A percentile compares a stretch with the other conserved stretches of the same genome.
Evolutionary conservation across 441 rosid genomes (phyloP).

Genomic region (Pelargonium citronellum): DNA sequence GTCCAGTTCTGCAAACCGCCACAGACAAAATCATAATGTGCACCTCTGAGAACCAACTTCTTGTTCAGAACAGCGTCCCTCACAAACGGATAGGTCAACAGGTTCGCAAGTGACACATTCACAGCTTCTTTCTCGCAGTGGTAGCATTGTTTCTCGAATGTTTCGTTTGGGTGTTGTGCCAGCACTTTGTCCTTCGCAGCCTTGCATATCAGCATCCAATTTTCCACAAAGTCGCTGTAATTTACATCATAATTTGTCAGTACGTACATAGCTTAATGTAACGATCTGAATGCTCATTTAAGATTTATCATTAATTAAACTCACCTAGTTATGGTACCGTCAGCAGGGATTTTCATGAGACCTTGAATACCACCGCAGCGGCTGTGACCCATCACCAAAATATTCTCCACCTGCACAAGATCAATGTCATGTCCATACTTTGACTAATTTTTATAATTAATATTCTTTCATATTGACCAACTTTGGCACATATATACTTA

Average conservation of each 20-base stretch:
- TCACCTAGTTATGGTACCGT: constrained; percentile 54
- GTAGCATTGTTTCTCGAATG: constrained; percentile 56
- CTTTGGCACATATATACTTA: constrained; percentile 12
- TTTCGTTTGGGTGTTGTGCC: constrained; percentile 30
- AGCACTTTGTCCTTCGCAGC: constrained; percentile 68
- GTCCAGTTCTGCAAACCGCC: constrained; percentile 78
- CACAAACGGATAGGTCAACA: constrained; percentile 87
- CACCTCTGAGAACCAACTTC: constrained; percentile 56
- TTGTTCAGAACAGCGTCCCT: constrained; percentile 57
- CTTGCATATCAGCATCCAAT: constrained; percentile 76
- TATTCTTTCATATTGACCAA: too few species aligned
- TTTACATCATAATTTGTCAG: not conserved
- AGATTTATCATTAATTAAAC: too few species aligned
- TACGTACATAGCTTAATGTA: too few species aligned
- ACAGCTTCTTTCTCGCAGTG: constrained; percentile 93
- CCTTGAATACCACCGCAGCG: constrained; percentile 92
- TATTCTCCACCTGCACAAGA: constrained; percentile 65
- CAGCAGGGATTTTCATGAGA: constrained; percentile 73
- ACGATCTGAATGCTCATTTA: too few species aligned
- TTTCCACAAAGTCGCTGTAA: constrained; percentile 78
- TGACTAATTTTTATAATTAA: too few species aligned
- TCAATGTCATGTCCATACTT: not conserved
- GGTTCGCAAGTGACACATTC: constrained; percentile 81
- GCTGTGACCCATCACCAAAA: constrained; percentile 86
- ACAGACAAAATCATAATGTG: constrained; percentile 74